phyloP scores from a whole-genome alignment of 768 basidiomycete species.

The Mycena polygramma region DNA sequence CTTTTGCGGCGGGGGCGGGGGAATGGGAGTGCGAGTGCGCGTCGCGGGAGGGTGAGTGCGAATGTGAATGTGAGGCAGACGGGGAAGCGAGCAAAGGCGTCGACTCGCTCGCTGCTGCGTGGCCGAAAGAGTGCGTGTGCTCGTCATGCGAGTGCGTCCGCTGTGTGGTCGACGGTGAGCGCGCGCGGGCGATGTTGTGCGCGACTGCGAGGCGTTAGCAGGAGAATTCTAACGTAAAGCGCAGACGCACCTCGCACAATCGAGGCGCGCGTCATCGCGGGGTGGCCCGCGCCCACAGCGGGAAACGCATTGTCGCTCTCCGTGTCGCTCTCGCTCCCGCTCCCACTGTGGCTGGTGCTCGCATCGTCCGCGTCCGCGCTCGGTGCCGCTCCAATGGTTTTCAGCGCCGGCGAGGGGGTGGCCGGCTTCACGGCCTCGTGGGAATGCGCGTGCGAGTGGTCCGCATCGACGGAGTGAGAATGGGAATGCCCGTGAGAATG shows the following conservation, averaged over 20 bases:
- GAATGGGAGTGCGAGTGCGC: slow-evolving; percentile 39
- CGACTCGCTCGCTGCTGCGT: neutral
- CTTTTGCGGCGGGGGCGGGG: neutral
- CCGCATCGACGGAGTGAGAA: slow-evolving; percentile 42
- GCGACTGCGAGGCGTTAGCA: slow-evolving; percentile 68
- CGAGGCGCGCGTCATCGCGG: slow-evolving; percentile 32
- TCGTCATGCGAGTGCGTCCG: slow-evolving; percentile 39
- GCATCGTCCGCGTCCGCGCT: too few species aligned
- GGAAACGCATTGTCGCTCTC: neutral
- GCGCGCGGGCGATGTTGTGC: slow-evolving; percentile 77
- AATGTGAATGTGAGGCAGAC: neutral
- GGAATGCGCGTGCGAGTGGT: slow-evolving; percentile 44
- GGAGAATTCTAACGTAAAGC: slow-evolving; percentile 60
- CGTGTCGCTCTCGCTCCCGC: neutral
- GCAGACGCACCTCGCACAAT: slow-evolving; percentile 46
- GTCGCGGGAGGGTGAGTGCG: slow-evolving; percentile 10
- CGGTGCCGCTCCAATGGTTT: too few species aligned
- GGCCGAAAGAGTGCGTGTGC: neutral
- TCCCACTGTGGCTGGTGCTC: neutral
- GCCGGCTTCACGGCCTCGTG: neutral
- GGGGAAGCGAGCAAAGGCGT: slow-evolving; percentile 35
- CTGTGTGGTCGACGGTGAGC: slow-evolving; percentile 57
- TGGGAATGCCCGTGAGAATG: slow-evolving; percentile 57
- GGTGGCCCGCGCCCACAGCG: slow-evolving; percentile 24
- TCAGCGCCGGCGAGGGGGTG: neutral